Base-by-base conservation (phyloP, 352 stramenopile species). In the Phytophthora niederhauseri region DNA sequence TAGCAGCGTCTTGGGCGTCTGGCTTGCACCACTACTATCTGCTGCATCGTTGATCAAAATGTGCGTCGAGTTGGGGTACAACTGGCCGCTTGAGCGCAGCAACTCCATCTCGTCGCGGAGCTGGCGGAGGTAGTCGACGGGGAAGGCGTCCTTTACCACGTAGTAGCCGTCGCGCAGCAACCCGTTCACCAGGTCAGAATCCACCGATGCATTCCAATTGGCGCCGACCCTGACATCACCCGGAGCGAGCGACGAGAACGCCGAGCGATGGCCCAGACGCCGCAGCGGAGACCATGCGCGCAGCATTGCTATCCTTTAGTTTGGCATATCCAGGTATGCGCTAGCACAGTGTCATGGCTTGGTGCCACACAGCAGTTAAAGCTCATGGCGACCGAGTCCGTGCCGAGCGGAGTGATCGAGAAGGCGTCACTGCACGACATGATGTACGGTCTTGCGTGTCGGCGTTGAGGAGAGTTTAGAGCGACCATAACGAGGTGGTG, bases 21-120 rank as follows among this genome's bases (percentile, higher is more conserved):
- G n/a, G 57, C 61, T 19, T 68, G 64, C n/a, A 3, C 38, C 15
- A 17, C 14, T 48, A 15, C 38, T 20, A 9, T 15, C 38, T n/a
- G 20, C 19, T 22, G 30, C 26, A 19, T 69, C 41, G 8, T 80
- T 80, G 1, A 88, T 61, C 53, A 90, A 45, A 28, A 97, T 85
- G 59, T 97, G 87, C 20, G 87, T 95, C 30, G 86, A 76, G 58
- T 96, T 95, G 17, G 84, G 72, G 56, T 92, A 93, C 61, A 97
- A 75, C 61, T 87, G 81, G 1, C 75, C 68, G 24, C 34, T 71
- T 3, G 38, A 65, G 26, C 75, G 72, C 52, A 93, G 56, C 31
- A 61, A 43, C 9, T 69, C 31, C 64, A 94, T 93, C 64, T 94
- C 84, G 19, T 82, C 66, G 20, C 77, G 81, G 11, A 94, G 55